Conservation (phyloP, 176 grass and related monocot genomes). For the Cocos nucifera region DNA sequence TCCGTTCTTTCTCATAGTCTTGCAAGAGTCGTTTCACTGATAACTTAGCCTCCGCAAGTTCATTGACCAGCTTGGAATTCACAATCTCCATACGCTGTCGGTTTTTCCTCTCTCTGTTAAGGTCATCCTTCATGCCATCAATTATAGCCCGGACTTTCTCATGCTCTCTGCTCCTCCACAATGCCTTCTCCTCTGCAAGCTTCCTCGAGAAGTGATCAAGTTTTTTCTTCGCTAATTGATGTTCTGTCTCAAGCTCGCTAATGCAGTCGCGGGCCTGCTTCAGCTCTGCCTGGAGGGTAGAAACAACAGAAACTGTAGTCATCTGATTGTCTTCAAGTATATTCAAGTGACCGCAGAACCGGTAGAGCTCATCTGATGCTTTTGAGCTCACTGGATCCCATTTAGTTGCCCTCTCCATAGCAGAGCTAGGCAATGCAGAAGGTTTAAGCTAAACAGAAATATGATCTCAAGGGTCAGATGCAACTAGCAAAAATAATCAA, state of each 20-base stretch:
- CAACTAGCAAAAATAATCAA: too few species aligned
- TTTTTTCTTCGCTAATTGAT: conserved; percentile 40
- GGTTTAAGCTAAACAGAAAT: conserved; percentile 26
- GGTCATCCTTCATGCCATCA: conserved; percentile 48
- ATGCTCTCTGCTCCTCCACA: conserved; percentile 58
- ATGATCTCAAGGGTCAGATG: too few species aligned
- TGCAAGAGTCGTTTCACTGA: conserved; percentile 38
- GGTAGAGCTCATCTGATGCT: conserved; percentile 15
- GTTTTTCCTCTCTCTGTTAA: conserved; percentile 48
- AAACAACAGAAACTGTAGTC: conserved; percentile 7
- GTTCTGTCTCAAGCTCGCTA: conserved; percentile 47
- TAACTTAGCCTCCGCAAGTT: conserved; percentile 42
- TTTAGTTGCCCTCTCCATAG: conserved; percentile 71
- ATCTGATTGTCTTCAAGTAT: conserved; percentile 11
- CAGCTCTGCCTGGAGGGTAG: conserved; percentile 34
- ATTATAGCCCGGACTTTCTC: conserved; percentile 40
- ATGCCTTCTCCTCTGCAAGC: conserved; percentile 53
- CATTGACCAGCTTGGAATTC: conserved; percentile 49
- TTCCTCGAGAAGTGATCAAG: conserved; percentile 44
- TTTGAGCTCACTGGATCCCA: conserved; percentile 46
- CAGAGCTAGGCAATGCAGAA: conserved; percentile 49
- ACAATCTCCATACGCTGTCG: conserved; percentile 46
- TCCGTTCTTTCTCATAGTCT: conserved; percentile 72
- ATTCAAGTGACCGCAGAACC: conserved; percentile 33
- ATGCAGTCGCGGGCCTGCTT: conserved; percentile 29